Evolutionary conservation across 768 basidiomycete species (phyloP).

Genomic region (Boletus rubropictus): DNA sequence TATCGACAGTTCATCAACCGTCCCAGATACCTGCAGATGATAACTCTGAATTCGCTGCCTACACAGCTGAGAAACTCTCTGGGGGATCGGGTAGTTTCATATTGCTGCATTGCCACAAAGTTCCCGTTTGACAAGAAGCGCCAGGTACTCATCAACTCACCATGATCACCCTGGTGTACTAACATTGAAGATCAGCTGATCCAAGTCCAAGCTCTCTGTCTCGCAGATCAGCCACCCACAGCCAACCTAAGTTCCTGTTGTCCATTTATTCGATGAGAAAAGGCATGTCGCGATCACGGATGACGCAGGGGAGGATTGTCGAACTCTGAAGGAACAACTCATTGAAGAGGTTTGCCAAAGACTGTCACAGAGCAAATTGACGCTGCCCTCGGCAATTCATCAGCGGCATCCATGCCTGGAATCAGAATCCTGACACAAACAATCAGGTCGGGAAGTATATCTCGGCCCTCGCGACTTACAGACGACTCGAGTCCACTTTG

Average conservation of each 20-base stretch:
- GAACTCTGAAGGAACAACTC: constrained; percentile 39
- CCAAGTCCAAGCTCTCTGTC: constrained; percentile 46
- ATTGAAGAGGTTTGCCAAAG: constrained; percentile 29
- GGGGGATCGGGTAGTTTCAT: constrained; percentile 53
- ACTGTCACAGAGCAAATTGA: constrained; percentile 43
- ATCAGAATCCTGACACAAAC: constrained; percentile 27
- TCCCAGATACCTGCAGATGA: constrained; percentile 36
- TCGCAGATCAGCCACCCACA: constrained; percentile 33
- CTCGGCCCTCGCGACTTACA: constrained; percentile 40
- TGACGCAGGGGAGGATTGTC: constrained; percentile 42
- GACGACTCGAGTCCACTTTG: constrained; percentile 38
- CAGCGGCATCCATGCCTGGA: constrained; percentile 46
- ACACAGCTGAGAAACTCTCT: constrained; percentile 34
- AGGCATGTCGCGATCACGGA: constrained; percentile 56
- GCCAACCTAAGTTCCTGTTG: constrained; percentile 37
- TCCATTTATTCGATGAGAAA: constrained; percentile 46
- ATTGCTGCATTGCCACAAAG: constrained; percentile 22
- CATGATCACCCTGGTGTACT: not conserved
- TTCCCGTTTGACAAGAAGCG: constrained; percentile 40
- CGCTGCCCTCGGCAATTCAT: constrained; percentile 50
- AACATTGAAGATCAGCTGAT: constrained; percentile 33
- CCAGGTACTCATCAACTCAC: constrained; percentile 39
- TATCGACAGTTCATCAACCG: constrained; percentile 24
- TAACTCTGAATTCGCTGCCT: constrained; percentile 43
- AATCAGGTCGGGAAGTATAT: constrained; percentile 39